Conservation (phyloP, 345 rosid species). For the Eucalyptus pauciflora region DNA sequence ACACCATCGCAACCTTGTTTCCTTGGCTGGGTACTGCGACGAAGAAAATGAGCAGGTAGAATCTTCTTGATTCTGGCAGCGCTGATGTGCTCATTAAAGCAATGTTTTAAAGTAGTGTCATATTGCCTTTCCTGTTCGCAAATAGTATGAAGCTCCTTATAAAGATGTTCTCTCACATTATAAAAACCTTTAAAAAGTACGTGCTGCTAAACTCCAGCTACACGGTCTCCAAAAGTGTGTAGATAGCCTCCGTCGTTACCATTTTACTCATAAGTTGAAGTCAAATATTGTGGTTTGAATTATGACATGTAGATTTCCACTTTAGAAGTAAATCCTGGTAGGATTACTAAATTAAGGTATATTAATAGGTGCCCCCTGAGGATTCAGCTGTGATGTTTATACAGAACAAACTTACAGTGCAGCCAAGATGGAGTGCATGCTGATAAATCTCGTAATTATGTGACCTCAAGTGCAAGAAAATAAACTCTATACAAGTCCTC, state of each 20-base stretch:
- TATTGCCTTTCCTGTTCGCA: not conserved
- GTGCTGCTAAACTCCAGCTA: not conserved
- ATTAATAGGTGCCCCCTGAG: not conserved
- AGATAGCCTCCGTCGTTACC: not conserved
- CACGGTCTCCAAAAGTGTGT: not conserved
- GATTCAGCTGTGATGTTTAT: not conserved
- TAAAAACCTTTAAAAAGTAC: not conserved
- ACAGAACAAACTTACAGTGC: not conserved
- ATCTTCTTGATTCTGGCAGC: not conserved
- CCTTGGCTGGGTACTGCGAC: slow-evolving; percentile 83
- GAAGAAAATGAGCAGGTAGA: slow-evolving; percentile 94
- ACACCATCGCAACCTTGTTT: slow-evolving; percentile 92
- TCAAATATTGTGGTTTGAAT: not conserved
- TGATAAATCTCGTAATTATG: not conserved
- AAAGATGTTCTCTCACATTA: not conserved
- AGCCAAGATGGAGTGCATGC: not conserved
- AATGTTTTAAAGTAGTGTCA: not conserved
- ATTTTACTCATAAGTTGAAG: not conserved
- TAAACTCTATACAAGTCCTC: not conserved
- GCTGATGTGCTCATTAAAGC: not conserved
- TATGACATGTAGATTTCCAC: not conserved
- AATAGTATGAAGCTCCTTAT: not conserved
- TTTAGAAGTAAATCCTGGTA: not conserved
- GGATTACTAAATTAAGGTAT: not conserved
- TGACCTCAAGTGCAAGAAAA: not conserved